phyloP scores from a whole-genome alignment of 2,329 filamentous ascomycete species.

The Hysterium pulicare region DNA sequence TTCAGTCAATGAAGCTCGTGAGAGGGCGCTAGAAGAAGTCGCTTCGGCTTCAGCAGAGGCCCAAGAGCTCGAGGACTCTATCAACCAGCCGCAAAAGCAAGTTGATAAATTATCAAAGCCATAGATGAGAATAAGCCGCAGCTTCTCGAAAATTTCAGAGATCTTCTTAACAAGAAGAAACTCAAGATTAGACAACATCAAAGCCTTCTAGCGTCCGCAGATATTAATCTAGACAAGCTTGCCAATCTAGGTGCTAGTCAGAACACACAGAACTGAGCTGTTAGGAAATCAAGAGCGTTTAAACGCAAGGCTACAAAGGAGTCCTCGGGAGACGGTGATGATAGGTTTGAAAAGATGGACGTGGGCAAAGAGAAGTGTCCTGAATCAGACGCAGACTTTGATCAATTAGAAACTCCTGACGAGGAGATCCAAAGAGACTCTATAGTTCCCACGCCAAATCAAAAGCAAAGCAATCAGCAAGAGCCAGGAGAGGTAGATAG shows the following conservation, averaged over 20 bases:
- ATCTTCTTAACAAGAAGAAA: constrained; percentile 75
- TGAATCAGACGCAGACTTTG: no score
- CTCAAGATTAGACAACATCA: constrained; percentile 74
- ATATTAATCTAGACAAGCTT: constrained; percentile 34
- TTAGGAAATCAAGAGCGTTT: constrained; percentile 29
- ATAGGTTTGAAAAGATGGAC: constrained; percentile 24
- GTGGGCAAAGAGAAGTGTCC: constrained; percentile 26
- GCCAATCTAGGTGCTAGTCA: constrained; percentile 14
- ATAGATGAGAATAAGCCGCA: constrained; percentile 66
- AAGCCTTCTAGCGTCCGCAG: constrained; percentile 56
- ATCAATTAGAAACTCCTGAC: no score
- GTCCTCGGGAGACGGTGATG: constrained; percentile 21
- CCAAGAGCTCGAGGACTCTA: no score
- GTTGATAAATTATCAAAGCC: constrained; percentile 59
- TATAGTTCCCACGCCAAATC: no score
- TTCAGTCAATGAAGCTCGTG: no score
- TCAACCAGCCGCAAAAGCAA: no score
- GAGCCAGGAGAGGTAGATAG: no score
- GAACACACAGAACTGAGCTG: constrained; percentile 24
- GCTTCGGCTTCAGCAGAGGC: no score
- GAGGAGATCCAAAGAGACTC: no score
- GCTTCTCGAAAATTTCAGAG: constrained; percentile 67
- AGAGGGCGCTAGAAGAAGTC: no score
- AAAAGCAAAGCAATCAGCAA: no score
- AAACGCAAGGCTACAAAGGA: constrained; percentile 34